Evolutionary conservation across 2,329 filamentous ascomycete species (phyloP), one percentile per base, ranked within the genome.

Genomic region (Penicillium sp.): DNA sequence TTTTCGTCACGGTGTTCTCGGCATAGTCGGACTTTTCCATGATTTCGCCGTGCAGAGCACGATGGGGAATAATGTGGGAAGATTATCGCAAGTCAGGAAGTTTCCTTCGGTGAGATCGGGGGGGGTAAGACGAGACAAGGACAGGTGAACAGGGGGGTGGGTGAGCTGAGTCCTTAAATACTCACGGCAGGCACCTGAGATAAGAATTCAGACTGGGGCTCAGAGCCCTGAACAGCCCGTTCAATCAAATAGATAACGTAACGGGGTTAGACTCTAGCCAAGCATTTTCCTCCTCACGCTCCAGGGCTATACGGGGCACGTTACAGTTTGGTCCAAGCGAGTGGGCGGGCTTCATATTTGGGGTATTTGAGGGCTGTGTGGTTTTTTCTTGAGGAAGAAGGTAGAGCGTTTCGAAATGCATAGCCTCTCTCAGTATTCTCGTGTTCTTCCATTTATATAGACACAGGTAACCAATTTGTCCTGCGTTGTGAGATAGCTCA

Each of bases 21-120:
- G 62, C 55, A n/a, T 59, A 65, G 39, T 68, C 62, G 9, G 16
- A 59, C 51, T 62, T 64, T 34, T 54, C 51, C 51, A 54, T 54
- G 3, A 13, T 45, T 45, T 39, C 40, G 24, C 40, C 32, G 51
- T 40, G 40, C 27, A 32, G 32, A 14, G 18, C 42, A 38, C 50
- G 50, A 38, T 11, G 38, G 22, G 8, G 27, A 42, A n/a, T 7
- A 14, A 4, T 16, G n/a, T 21, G 10, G 16, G 47, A 31, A 16
- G 16, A 40, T 5, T 22, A 11, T 7, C 5, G 13, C 4, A 4
- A 6, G 34, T 36, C 2, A 7, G 13, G 4, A 36, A 36, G 18
- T 14, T n/a, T n/a, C 13, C 5, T 36, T 36, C 31, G 24, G 24
- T 5, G 34, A 36, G 34, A n/a, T n/a, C 13, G 34, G 14, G n/a